These are phyloP conservation scores for Keqinozyma sinolaborantium DNA, from an alignment of 1,139 yeast species.

Conservation along the genomic window DNA sequence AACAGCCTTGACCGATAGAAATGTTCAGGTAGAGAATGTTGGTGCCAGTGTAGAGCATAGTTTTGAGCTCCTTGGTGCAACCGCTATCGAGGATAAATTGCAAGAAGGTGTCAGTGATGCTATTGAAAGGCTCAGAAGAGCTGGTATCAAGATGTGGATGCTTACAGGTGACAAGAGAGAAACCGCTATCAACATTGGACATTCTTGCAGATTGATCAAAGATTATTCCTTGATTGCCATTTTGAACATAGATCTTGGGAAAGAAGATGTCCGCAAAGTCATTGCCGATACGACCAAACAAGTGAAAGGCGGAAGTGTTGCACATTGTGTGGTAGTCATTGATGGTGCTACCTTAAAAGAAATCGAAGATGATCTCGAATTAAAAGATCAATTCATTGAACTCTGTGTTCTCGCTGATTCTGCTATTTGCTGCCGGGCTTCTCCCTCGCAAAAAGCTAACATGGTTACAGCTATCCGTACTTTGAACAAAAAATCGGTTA, in stretches of 20 bases:
- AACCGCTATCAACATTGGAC: constrained; percentile 96
- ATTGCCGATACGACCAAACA: constrained; percentile 61
- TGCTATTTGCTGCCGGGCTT: constrained; percentile 92
- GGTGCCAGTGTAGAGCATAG: constrained; percentile 71
- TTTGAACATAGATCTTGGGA: constrained; percentile 56
- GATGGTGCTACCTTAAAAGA: constrained; percentile 82
- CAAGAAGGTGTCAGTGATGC: constrained; percentile 96
- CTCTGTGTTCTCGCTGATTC: constrained; percentile 86
- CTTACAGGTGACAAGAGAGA: constrained; percentile 96
- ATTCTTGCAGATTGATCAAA: constrained; percentile 87
- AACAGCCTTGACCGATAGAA: constrained; percentile 67
- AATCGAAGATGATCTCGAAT: constrained; percentile 68
- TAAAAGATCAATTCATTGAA: constrained; percentile 74
- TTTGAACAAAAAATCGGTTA: constrained; percentile 63
- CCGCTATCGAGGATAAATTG: constrained; percentile 95
- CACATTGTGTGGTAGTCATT: constrained; percentile 90
- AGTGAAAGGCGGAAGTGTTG: constrained; percentile 66
- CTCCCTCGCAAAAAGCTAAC: constrained; percentile 92
- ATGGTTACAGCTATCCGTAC: constrained; percentile 79
- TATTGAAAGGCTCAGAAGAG: constrained; percentile 85
- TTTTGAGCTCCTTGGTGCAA: constrained; percentile 78
- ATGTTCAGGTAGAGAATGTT: constrained; percentile 60
- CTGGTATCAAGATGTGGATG: constrained; percentile 97
- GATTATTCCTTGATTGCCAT: constrained; percentile 90
- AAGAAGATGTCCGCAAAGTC: constrained; percentile 46